A percentile compares a stretch with the other conserved stretches of the same genome.
Conservation (phyloP, 2,329 filamentous ascomycete species). For the Phialophora expanda region DNA sequence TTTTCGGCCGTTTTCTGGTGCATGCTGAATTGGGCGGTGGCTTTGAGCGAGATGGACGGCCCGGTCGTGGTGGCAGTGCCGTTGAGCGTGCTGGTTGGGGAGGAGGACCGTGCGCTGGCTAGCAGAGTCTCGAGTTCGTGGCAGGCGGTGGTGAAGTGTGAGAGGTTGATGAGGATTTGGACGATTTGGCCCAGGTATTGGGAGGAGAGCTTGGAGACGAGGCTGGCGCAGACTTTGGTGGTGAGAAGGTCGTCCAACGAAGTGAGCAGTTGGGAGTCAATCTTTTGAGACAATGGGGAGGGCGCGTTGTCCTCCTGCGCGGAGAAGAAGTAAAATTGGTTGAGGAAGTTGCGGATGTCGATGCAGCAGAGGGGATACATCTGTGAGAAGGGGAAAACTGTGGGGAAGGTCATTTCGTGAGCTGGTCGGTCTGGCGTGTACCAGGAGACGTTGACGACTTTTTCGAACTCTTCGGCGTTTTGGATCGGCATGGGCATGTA, state of each 20-base stretch:
- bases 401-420: slow-evolving; percentile 84
- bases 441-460: slow-evolving; percentile 95
- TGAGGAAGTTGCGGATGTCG: slow-evolving; percentile 95
- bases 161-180: slow-evolving; percentile 95
- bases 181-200: slow-evolving; percentile 98
- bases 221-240: slow-evolving; percentile 85
- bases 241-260: slow-evolving; percentile 94
- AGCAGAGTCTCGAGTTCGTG: slow-evolving; percentile 85
- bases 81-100: slow-evolving; percentile 43
- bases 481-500: slow-evolving; percentile 99
- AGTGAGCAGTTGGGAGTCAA: slow-evolving; percentile 86
- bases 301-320: slow-evolving; percentile 90
- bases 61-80: slow-evolving; percentile 61
- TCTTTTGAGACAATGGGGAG: slow-evolving; percentile 67
- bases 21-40: slow-evolving; percentile 82
- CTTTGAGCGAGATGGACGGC: slow-evolving; percentile 55
- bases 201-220: slow-evolving; percentile 85
- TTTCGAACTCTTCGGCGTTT: slow-evolving; percentile 87
- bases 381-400: slow-evolving; percentile 94
- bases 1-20: slow-evolving; percentile 97
- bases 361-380: slow-evolving; percentile 99
- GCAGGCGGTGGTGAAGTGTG: slow-evolving; percentile 95
- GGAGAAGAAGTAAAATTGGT: slow-evolving; percentile 97
- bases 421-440: slow-evolving; percentile 81
- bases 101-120: slow-evolving; percentile 76